Evolutionary conservation across 129 eudicot genomes (phyloP).

Genomic region (Deinandra increscens): DNA sequence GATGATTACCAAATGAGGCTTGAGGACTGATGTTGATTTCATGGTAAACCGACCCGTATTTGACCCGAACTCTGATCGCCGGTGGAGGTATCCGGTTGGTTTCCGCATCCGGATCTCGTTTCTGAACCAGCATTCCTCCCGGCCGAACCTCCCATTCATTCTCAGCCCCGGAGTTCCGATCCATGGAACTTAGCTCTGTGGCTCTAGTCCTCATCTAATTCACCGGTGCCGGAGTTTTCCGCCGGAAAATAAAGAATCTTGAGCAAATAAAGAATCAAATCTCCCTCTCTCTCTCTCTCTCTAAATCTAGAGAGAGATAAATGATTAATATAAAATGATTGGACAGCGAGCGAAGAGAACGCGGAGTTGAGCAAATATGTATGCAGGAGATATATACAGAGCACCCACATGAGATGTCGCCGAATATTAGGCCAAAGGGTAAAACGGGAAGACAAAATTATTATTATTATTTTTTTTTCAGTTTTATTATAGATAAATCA

Average conservation of each 20-base stretch:
- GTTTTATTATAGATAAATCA: not conserved
- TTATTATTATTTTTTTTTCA: not conserved
- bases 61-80: slow-evolving; percentile 85
- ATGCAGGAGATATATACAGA: not conserved
- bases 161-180: slow-evolving; percentile 22
- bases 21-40: slow-evolving; percentile 71
- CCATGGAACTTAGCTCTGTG: slow-evolving; percentile 34
- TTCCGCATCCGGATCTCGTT: slow-evolving; percentile 60
- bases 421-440: slow-evolving; percentile 23
- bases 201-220: slow-evolving; percentile 35
- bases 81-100: slow-evolving; percentile 59
- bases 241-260: slow-evolving; percentile 16
- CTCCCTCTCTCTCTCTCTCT: slow-evolving; percentile 16
- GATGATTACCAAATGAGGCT: slow-evolving; percentile 71
- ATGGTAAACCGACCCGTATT: slow-evolving; percentile 68
- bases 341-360: slow-evolving; percentile 58
- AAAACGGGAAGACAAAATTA: not conserved
- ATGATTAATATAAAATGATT: slow-evolving; percentile 27
- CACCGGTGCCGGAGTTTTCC: too few species aligned
- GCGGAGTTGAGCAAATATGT: slow-evolving; percentile 15
- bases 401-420: slow-evolving; percentile 26
- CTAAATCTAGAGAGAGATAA: slow-evolving; percentile 11
- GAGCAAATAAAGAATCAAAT: too few species aligned
- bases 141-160: slow-evolving; percentile 83
- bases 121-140: slow-evolving; percentile 94